Base-by-base conservation (phyloP, 345 rosid genomes). In the Gossypium ekmanianum region DNA sequence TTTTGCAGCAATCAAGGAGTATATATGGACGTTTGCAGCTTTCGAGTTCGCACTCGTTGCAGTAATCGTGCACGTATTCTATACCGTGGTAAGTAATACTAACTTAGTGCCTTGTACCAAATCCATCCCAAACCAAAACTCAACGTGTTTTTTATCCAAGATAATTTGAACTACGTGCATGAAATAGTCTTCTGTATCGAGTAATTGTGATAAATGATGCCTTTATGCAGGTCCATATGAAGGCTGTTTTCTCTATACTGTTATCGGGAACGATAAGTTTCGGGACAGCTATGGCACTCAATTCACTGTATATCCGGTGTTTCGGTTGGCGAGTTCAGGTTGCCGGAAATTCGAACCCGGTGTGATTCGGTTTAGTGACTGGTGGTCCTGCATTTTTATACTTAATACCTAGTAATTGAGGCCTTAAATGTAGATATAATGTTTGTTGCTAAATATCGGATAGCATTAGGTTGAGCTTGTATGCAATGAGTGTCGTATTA, bases 21-120 rank as follows among this genome's bases (percentile, higher is more conserved):
- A 88, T 70, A 86, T 90, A 83, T 94, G 98, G 98, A 90, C 97
- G 11, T 92, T 87, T 43, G 98, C 97, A 45, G 96, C 98, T 71
- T 88, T 92, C 8, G 97, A 94, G 80, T 94, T 94, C 76, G 95
- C 90, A 59, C 86, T 90, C 27, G 88, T 94, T 64, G 95, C 94
- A 45, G 66, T 92, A 68, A 64, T 51, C 47, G 83, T 88, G 72
- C 94, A 92, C 79, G 29, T 92, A 39, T 74, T 91, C 34, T 94
- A 90, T 77, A 68, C 73, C 44, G 4, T 83, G 78, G 98, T 94
- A 57, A 90, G 97, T 82, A 47, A 74, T 17, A 17, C 51, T 17
- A 61, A 18, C 24, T 39, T 8, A 45, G 22, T 22, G 55, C 71
- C 18, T 18, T 43, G 10, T 7, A 47, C 56, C 0, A 0, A 13